phyloP scores from a whole-genome alignment of 192 early-diverging fungal species.

The Linnemannia exigua region DNA sequence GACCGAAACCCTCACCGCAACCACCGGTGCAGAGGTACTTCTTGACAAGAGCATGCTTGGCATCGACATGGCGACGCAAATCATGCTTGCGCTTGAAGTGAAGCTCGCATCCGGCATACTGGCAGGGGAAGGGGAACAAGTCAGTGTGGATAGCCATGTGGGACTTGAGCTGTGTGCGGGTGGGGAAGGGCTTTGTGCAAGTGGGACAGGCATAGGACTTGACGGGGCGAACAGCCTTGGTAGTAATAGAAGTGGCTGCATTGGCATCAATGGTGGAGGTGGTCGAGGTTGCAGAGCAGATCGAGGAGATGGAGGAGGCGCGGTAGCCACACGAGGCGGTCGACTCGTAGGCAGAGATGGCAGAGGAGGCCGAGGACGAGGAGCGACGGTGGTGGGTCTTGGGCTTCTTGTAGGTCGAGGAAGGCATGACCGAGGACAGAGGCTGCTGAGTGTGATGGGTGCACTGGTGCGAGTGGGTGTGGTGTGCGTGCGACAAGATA shows the following conservation, averaged over 20 bases:
- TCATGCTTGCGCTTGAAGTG: conserved; percentile 63
- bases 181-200: conserved; percentile 55
- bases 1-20: conserved; percentile 53
- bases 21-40: conserved; percentile 57
- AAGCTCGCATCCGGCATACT: conserved; percentile 42
- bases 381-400: conserved; percentile 31
- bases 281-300: conserved; percentile 33
- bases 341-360: conserved; percentile 47
- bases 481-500: neutral
- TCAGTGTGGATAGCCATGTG: conserved; percentile 59
- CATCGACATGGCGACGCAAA: conserved; percentile 55
- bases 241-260: neutral
- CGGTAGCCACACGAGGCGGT: conserved; percentile 30
- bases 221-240: conserved; percentile 15
- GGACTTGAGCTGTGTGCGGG: conserved; percentile 58
- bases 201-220: conserved; percentile 54
- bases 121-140: conserved; percentile 52
- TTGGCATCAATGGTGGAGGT: neutral
- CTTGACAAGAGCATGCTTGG: conserved; percentile 54
- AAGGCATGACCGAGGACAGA: conserved; percentile 17
- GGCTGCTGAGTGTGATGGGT: conserved; percentile 5
- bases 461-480: neutral
- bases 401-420: conserved; percentile 21
- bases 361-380: conserved; percentile 42
- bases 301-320: conserved; percentile 47